Percentiles rank a stretch among this genome's conserved stretches.
phyloP scores from a whole-genome alignment of 768 basidiomycete species.

The Kwoniella dejecticola region DNA sequence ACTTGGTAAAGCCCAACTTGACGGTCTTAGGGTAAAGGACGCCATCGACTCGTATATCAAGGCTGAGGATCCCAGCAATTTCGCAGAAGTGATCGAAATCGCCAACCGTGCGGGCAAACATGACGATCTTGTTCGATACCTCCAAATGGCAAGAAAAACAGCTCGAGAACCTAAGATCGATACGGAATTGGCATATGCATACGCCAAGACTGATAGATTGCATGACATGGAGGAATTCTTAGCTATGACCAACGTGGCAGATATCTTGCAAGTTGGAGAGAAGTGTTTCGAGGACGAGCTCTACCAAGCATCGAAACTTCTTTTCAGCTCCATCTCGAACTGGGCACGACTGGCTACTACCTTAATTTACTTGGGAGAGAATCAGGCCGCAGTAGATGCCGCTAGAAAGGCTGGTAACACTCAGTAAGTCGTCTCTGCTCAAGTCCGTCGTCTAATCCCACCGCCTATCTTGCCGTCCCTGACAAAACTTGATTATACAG shows the following conservation, averaged over 20 bases:
- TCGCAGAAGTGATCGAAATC: slow-evolving; percentile 92
- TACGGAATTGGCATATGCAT: slow-evolving; percentile 95
- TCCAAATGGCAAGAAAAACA: slow-evolving; percentile 98
- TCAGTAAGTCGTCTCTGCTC: slow-evolving; percentile 65
- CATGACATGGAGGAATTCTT: slow-evolving; percentile 99
- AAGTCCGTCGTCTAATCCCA: neutral
- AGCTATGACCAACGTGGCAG: slow-evolving; percentile 96
- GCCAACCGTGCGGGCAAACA: slow-evolving; percentile 86
- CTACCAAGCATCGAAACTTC: slow-evolving; percentile 92
- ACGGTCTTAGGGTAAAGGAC: slow-evolving; percentile 96
- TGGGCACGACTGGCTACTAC: slow-evolving; percentile 98
- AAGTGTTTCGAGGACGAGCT: slow-evolving; percentile 98
- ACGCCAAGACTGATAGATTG: slow-evolving; percentile 83
- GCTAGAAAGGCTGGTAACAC: slow-evolving; percentile 99
- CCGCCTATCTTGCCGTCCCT: neutral
- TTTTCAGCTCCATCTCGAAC: slow-evolving; percentile 96
- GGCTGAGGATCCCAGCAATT: slow-evolving; percentile 92
- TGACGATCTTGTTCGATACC: slow-evolving; percentile 89
- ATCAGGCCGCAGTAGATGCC: slow-evolving; percentile 96
- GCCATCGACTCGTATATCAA: slow-evolving; percentile 98
- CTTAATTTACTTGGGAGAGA: slow-evolving; percentile 95
- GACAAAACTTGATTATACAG: slow-evolving; percentile 55
- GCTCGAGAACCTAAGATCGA: slow-evolving; percentile 97
- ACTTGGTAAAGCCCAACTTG: slow-evolving; percentile 97
- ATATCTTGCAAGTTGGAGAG: slow-evolving; percentile 94